Base-by-base conservation (phyloP, 2,329 filamentous ascomycete genomes). In the Trichoderma endophyticum region DNA sequence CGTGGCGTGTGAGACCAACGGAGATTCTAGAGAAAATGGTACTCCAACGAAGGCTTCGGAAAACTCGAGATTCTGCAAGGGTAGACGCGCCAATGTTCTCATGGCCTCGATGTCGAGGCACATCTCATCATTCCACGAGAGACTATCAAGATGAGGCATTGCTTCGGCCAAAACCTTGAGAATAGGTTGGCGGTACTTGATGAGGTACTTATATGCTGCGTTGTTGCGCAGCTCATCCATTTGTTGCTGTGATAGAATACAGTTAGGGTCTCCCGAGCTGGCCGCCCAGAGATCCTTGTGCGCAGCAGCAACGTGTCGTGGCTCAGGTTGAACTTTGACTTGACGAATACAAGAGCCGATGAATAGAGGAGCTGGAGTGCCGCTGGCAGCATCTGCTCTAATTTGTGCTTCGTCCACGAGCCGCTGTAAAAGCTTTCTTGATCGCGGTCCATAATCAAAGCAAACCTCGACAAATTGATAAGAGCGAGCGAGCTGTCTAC, bases 71-170 rank as follows among this genome's bases (percentile, higher is more conserved):
- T 68, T 32, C 18, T 28, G 34, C 3, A 68, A 43, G 15, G 65
- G 65, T 9, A 59, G 54, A 30, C 30, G n/a, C 11, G 65, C 14
- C 11, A 74, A 12, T 1, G 18, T n/a, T 18, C 2, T 15, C 3
- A 75, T 71, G 34, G 63, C 71, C 14, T 62, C 26, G 18, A 24
- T 11, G 14, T 72, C 60, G 2, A 73, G 15, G 6, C 63, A n/a
- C 26, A 60, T 51, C 3, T 2, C 0, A 48, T 71, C 73, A 0
- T 4, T 28, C 72, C 74, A 76, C 15, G 18, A 24, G 12, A 76
- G 63, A 2, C 30, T 32, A 1, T 76, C 74, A 11, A 75, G 69
- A 32, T 75, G 70, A 2, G 71, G 69, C 71, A 75, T 70, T 21
- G 51, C 57, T 8, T 71, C 56, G 1, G 30, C 15, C 14, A 48